Evolutionary conservation across 768 basidiomycete species (phyloP).

Genomic region (Panaeolus papilionaceus): DNA sequence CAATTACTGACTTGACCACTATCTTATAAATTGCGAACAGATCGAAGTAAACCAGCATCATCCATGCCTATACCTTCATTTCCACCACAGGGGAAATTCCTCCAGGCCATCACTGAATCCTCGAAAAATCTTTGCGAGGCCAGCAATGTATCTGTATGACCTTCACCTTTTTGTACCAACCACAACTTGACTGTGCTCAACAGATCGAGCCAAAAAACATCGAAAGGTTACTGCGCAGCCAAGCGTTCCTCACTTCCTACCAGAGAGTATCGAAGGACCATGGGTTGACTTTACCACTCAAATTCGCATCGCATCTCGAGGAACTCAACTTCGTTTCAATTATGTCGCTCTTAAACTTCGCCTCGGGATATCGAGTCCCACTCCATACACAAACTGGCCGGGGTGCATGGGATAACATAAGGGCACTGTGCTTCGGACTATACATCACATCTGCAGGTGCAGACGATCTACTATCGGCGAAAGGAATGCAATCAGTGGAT

Average conservation of each 20-base stretch:
- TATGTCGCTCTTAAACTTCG: conserved; percentile 83
- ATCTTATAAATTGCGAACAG: background rate
- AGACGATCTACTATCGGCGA: conserved; percentile 68
- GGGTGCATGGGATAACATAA: conserved; percentile 86
- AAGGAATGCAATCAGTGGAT: conserved; percentile 63
- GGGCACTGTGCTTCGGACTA: conserved; percentile 73
- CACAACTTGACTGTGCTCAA: background rate
- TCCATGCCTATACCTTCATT: conserved; percentile 34
- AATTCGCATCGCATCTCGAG: conserved; percentile 72
- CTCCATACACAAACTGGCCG: conserved; percentile 76
- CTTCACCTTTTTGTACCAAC: background rate
- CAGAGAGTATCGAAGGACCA: conserved; percentile 66
- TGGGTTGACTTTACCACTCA: conserved; percentile 79
- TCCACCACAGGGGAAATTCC: conserved; percentile 53
- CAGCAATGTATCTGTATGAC: conserved; percentile 59
- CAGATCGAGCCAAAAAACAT: conserved; percentile 68
- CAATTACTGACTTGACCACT: background rate
- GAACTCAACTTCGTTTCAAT: conserved; percentile 86
- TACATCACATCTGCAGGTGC: conserved; percentile 66
- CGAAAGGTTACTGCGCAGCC: conserved; percentile 65
- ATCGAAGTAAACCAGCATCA: too few relatives aligned
- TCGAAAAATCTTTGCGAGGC: conserved; percentile 52
- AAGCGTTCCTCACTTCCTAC: conserved; percentile 68
- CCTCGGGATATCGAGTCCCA: conserved; percentile 77
- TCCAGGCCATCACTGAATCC: conserved; percentile 60